Base-by-base conservation (phyloP, 2,329 filamentous ascomycete genomes). In the Sclerotinia subarctica region DNA sequence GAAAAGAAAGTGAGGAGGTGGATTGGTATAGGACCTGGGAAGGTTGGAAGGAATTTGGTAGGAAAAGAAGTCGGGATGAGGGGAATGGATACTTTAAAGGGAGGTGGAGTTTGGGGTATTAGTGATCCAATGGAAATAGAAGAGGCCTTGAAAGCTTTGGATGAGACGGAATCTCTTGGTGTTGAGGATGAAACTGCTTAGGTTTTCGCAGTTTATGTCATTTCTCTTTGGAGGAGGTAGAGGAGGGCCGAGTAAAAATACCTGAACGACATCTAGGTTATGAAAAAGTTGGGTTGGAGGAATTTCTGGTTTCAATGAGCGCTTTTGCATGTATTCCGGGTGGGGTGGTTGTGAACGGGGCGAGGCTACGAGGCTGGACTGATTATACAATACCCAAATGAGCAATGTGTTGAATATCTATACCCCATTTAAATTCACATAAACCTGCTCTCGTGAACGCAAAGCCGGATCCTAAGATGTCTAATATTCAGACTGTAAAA, bases 1-100 rank as follows among this genome's bases (percentile, higher is more conserved):
- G 88, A 95, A 74, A 86, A 90, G 75, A 89, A 89, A 71, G 91
- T 97, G 24, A 84, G 89, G 74, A 84, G 94, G 67, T 97, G 94
- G 90, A 86, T 98, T 62, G 94, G 94, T 54, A 92, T 98, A 70
- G 94, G 94, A 0, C 94, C 94, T 0, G 94, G 94, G 6, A 96
- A 96, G 78, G 94, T 98, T 2, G 94, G 94, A 0, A 85, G 94
- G 68, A 97, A 97, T 77, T 82, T 98, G 10, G 94, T 98, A 1
- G 93, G 94, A 17, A 97, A 97, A 79, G 94, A 97, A 80, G 94
- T 97, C 3, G 94, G 93, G 13, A 94, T 95, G 87, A 86, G 88
- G 62, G 88, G 88, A 29, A 87, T 90, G 75, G 92, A 95, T 67
- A 81, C 86, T 21, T 86, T 94, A 60, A 96, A 94, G 77, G 93